Base-by-base conservation (phyloP, 306 rosid species). In the Pyrus bretschneideri region DNA sequence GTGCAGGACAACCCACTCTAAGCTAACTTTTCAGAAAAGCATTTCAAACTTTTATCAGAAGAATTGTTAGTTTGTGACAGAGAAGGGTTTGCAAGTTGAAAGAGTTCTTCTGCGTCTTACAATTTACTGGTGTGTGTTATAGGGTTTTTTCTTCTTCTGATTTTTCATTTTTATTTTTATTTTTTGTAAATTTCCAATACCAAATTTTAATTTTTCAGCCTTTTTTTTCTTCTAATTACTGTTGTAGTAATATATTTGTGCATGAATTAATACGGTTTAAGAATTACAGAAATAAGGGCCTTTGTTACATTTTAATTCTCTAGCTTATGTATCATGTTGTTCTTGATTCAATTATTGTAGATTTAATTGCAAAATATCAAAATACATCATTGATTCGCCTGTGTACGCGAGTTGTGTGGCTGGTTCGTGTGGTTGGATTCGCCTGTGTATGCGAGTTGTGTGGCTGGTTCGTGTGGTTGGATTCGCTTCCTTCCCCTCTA, bases 171-270 rank as follows among this genome's bases (percentile, higher is more conserved):
- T 49, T 5, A 14, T 46, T 49, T 49, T 49, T 45, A 38, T 31
- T 31, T 82, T 81, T 87, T 91, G 92, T 89, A 86, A 83, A 89
- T 87, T 80, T 87, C 86, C 78, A 78, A 87, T 62, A 81, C 81
- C 69, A 69, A 71, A 81, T 63, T 65, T 65, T 79, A 49, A 14
- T 5, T 49, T 42, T 75, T 75, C 71, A 40, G 79, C 76, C 73
- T 81, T 75, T 82, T 83, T 75, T 82, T 82, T 60, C 27, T 69
- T 74, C 55, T 57, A 38, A 64, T 66, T 5, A 15, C 46, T 49
- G 10, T 58, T 25, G 59, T 81, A 49, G 8, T 49, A 15, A 70
- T 27, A 62, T 81, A 51, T 21, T 76, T 82, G 74, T 84, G 71
- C 72, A 81, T 81, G 81, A 82, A 70, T 62, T 75, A 3, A 19